A percentile compares a stretch with the other conserved stretches of the same genome.
Evolutionary conservation across 768 basidiomycete genomes (phyloP).

Genomic region (Mycena olivaceomarginata): DNA sequence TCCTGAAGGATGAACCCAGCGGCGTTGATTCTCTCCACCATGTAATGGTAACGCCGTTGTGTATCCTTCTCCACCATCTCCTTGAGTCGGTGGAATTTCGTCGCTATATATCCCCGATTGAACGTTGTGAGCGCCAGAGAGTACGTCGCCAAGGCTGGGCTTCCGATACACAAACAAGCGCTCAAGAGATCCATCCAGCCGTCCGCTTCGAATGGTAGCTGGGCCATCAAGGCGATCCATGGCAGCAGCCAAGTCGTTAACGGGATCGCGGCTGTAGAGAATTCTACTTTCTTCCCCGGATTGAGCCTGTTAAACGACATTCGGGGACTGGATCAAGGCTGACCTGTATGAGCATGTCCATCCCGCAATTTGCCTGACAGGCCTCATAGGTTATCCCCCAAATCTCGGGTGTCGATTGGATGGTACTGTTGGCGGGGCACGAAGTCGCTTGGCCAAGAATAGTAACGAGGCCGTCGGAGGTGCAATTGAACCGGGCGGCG

Average conservation of each 20-base stretch:
- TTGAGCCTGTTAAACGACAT: background rate
- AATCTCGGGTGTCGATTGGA: background rate
- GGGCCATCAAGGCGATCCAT: conserved; percentile 43
- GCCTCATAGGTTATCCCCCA: conserved; percentile 37
- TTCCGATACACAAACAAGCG: conserved; percentile 37
- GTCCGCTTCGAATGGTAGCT: conserved; percentile 43
- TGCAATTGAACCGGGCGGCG: conserved; percentile 25
- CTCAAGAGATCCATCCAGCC: conserved; percentile 40
- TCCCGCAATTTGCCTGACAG: conserved; percentile 29
- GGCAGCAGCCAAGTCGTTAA: conserved; percentile 45
- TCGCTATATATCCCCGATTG: conserved; percentile 35
- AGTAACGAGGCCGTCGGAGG: conserved; percentile 34
- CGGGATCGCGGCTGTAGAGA: conserved; percentile 20
- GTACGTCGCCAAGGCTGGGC: conserved; percentile 42
- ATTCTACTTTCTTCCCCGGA: conserved; percentile 10
- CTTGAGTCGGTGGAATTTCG: conserved; percentile 28
- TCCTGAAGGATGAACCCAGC: conserved; percentile 36
- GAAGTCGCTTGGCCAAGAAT: background rate
- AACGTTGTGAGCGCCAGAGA: conserved; percentile 42
- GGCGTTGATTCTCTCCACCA: conserved; percentile 17
- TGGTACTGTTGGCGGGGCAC: conserved; percentile 2
- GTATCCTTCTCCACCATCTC: conserved; percentile 15
- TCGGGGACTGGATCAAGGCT: background rate
- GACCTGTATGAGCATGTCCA: conserved; percentile 31
- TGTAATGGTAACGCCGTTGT: conserved; percentile 16